phyloP scores from a whole-genome alignment of 2,329 filamentous ascomycete species.

The Orbilia blumenaviensis region DNA sequence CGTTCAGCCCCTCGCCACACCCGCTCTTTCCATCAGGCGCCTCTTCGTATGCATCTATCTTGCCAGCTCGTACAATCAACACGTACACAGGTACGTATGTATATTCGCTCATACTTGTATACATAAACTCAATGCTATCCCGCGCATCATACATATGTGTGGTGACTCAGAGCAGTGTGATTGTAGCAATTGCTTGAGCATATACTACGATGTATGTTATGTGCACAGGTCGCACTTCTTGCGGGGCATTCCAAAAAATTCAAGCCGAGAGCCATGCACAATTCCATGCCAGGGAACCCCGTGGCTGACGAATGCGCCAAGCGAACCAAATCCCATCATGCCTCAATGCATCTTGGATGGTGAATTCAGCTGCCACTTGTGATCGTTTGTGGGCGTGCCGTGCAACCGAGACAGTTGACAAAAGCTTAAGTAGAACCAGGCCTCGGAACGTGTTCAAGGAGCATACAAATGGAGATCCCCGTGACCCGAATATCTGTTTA shows the following conservation, averaged over 20 bases:
- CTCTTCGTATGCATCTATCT: not conserved
- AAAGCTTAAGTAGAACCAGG: constrained; percentile 5
- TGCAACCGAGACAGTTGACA: constrained; percentile 19
- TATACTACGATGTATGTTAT: no score
- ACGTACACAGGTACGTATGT: not conserved
- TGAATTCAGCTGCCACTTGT: constrained; percentile 35
- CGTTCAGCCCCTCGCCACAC: constrained; percentile 6
- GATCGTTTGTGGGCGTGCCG: constrained; percentile 5
- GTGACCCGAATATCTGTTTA: not conserved
- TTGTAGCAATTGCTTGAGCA: not conserved
- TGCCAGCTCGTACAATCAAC: not conserved
- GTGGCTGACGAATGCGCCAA: constrained; percentile 22
- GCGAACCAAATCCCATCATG: constrained; percentile 4
- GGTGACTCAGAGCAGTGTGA: constrained; percentile 10
- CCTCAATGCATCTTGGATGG: constrained; percentile 3
- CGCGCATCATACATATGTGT: not conserved
- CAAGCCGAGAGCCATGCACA: not conserved
- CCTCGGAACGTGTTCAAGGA: not conserved
- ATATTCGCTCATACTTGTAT: no score
- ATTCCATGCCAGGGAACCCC: not conserved
- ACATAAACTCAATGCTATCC: not conserved
- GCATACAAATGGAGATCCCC: not conserved
- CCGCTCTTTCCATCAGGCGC: not conserved
- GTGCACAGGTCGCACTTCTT: not conserved
- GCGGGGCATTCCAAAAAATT: not conserved